phyloP scores from a whole-genome alignment of 2,329 filamentous ascomycete species.

The Exophiala oligosperma region DNA sequence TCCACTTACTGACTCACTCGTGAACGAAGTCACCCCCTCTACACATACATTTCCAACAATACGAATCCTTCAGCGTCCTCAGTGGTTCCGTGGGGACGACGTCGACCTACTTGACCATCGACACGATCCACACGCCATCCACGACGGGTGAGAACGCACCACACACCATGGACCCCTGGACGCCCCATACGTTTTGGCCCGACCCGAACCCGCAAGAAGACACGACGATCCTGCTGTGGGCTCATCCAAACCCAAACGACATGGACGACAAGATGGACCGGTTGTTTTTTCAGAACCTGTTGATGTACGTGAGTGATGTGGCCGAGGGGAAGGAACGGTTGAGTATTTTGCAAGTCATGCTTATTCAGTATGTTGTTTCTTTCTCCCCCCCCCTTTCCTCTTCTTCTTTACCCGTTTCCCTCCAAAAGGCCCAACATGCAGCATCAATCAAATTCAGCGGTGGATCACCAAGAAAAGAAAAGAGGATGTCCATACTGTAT shows the following conservation, averaged over 20 bases:
- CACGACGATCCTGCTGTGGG: constrained; percentile 16
- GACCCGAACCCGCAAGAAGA: constrained; percentile 15
- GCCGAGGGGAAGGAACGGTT: constrained; percentile 15
- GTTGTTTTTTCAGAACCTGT: constrained; percentile 19
- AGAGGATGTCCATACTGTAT: too few species aligned
- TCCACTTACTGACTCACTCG: neutral
- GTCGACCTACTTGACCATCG: constrained; percentile 3
- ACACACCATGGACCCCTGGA: constrained; percentile 7
- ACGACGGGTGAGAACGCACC: constrained; percentile 1
- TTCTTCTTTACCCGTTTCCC: neutral
- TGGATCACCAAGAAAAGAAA: too few species aligned
- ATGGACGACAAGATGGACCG: constrained; percentile 21
- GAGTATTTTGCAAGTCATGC: constrained; percentile 13
- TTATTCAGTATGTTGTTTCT: constrained; percentile 17
- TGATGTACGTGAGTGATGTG: constrained; percentile 20
- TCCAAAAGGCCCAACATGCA: too few species aligned
- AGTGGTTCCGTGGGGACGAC: constrained; percentile 18
- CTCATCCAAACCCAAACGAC: constrained; percentile 14
- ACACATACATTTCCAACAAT: constrained; percentile 22
- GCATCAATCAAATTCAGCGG: too few species aligned
- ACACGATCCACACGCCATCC: constrained; percentile 18
- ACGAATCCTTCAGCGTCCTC: constrained; percentile 17
- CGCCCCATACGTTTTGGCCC: constrained; percentile 19
- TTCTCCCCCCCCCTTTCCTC: neutral
- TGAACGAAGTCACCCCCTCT: constrained; percentile 16